Base-by-base conservation (phyloP, 305 asterid genomes). In the Plantago rigida region DNA sequence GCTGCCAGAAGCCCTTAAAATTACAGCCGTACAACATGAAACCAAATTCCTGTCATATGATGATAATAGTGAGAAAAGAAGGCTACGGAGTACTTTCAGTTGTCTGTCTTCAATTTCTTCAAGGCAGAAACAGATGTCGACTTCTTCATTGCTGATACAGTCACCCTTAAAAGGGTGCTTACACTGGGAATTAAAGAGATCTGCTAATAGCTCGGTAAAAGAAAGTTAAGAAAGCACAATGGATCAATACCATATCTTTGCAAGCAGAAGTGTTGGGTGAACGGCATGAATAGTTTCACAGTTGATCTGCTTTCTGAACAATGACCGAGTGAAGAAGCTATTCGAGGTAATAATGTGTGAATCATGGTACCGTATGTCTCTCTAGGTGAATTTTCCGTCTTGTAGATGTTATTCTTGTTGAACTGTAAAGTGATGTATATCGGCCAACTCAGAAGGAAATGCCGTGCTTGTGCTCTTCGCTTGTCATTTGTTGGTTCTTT, bases 101-200 rank as follows among this genome's bases (percentile, higher is more conserved):
- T 79, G 82, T 68, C 71, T 87, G 41, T 85, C 95, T 1, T 84
- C 94, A 1, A 84, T 82, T 56, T 78, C 95, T 12, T 77, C 75
- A 2, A 75, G 95, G 78, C 94, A 84, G 71, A 82, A 75, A 63
- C 83, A 83, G 69, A 68, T 84, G 50, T 87, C 94, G 0, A 73
- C 81, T 9, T 82, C 90, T 55, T 87, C 94, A 1, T 60, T 84
- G 56, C 58, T 87, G 68, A 73, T 84, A 26, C 91, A 78, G 57
- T 82, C 90, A 4, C 94, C 95, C 5, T 69, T 87, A 64, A 82
- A 81, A 75, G 85, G 90, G 26, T 82, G 85, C 63, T 79, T 82
- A 59, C 85, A 82, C 3, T 81, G 85, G 87, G 90, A 82, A 55
- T 68, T 78, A 51, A 81, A 77, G 60, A 64, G 78, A 67, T 75